Conservation (phyloP, 768 basidiomycete species). For the Termitomyces eurrhizus region DNA sequence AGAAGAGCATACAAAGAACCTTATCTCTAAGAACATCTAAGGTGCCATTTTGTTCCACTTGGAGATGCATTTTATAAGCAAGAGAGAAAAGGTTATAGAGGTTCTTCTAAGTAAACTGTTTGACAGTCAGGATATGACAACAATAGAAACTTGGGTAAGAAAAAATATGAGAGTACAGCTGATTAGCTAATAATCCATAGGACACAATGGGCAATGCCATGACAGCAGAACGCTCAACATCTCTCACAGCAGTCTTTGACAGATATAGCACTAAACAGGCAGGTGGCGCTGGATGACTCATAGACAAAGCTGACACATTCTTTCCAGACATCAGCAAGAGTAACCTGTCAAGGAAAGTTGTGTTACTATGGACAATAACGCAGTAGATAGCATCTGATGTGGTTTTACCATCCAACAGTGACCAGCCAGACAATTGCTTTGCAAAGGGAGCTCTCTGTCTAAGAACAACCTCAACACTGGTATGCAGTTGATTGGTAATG, state of each 20-base stretch:
- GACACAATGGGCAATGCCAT: conserved; percentile 24
- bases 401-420: conserved; percentile 63
- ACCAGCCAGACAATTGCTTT: conserved; percentile 61
- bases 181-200: conserved; percentile 31
- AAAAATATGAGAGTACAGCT: conserved; percentile 43
- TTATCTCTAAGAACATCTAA: conserved; percentile 89
- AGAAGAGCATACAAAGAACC: conserved; percentile 90
- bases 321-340: conserved; percentile 60
- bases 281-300: conserved; percentile 33
- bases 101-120: conserved; percentile 87
- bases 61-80: conserved; percentile 94
- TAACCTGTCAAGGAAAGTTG: conserved; percentile 83
- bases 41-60: conserved; percentile 87
- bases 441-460: conserved; percentile 65
- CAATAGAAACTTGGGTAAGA: conserved; percentile 89
- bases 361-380: conserved; percentile 86
- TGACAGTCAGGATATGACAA: conserved; percentile 90
- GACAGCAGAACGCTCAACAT: conserved; percentile 21
- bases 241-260: conserved; percentile 28
- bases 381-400: conserved; percentile 82
- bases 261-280: conserved; percentile 6
- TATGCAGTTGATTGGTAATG: conserved; percentile 80
- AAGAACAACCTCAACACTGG: conserved; percentile 90
- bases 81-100: conserved; percentile 91
- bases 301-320: conserved; percentile 64